Conservation (phyloP, 208 protist species). For the Leishmania guyanensis region DNA sequence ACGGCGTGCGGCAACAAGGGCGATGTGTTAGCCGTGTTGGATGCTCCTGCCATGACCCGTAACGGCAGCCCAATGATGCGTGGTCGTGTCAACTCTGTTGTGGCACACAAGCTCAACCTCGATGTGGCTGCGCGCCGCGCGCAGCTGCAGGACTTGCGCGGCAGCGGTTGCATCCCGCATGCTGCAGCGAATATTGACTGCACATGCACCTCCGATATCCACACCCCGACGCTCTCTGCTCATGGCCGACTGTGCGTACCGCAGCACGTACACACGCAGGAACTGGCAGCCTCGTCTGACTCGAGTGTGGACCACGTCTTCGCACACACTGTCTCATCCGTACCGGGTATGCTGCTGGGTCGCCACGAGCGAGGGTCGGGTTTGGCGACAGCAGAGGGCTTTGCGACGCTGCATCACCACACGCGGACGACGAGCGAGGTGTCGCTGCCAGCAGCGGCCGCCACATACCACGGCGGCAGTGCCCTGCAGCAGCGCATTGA, state of each 20-base stretch:
- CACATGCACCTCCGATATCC: slow-evolving; percentile 23
- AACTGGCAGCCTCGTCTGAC: slow-evolving; percentile 20
- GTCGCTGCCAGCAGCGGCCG: slow-evolving; percentile 23
- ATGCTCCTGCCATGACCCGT: not conserved
- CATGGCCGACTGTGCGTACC: not conserved
- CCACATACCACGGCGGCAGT: slow-evolving; percentile 24
- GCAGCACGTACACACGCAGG: slow-evolving; percentile 2
- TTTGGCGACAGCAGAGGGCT: slow-evolving; percentile 8
- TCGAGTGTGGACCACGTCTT: slow-evolving; percentile 25
- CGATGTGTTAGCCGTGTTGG: not conserved
- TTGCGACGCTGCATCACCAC: slow-evolving; percentile 8
- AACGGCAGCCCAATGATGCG: slow-evolving; percentile 23
- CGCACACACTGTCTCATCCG: slow-evolving; percentile 5
- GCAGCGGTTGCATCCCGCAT: not conserved
- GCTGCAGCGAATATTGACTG: slow-evolving; percentile 1
- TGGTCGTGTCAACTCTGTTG: slow-evolving; percentile 25
- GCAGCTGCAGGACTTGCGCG: slow-evolving; percentile 13
- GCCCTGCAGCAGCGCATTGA: slow-evolving; percentile 30
- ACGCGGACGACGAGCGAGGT: slow-evolving; percentile 23
- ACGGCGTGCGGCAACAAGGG: not conserved
- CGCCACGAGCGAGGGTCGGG: not conserved
- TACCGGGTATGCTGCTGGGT: not conserved
- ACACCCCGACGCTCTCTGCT: slow-evolving; percentile 3
- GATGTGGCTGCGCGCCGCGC: slow-evolving; percentile 16
- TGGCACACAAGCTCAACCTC: slow-evolving; percentile 29